Evolutionary conservation across 169 alveolate genomes (phyloP), one percentile per base, ranked within the genome.

Genomic region (Cryptosporidium tyzzeri): DNA sequence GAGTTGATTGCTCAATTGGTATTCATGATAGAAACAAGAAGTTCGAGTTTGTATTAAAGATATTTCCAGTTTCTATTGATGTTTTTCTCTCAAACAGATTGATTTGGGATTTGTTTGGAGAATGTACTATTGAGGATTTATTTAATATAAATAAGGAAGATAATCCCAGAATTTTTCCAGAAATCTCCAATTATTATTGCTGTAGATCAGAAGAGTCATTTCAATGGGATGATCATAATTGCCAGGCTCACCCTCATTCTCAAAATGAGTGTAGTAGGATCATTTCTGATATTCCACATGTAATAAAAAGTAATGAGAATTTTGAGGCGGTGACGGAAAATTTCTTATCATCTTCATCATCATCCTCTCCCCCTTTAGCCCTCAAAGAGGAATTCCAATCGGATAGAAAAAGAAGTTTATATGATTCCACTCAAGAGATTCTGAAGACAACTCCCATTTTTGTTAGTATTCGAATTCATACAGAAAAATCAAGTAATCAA

Each of bases 371-470:
- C 6, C 6, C 2, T 6, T 3, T 5, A 2, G 7, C 55, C 4
- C 2, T 16, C 7, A 14, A 1, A 14, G 55, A 48, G 12, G 71
- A 65, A 16, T 3, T n/a, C 71, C 71, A 37, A 6, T 65, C 31
- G 0, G 44, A 33, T 14, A 33, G 71, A 16, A 59, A 59, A 21
- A 65, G 71, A 39, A 14, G 71, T 29, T 35, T 65, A 1, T 26
- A n/a, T 21, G 71, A 58, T 8, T 33, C 33, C 8, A 73, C n/a
- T 53, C 53, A 31, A n/a, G 62, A 73, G 51, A 53, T 73, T n/a
- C 70, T 73, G 8, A 73, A 58, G 35, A 73, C 86, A 12, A 59
- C 71, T 4, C 86, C 86, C n/a, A 58, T 73, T 3, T 73, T 53
- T 33, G 53, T 73, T 16, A 73, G 51, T 26, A 18, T 73, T 35